phyloP scores from a whole-genome alignment of 495 filamentous ascomycete species.

The Penicillium argentinense region DNA sequence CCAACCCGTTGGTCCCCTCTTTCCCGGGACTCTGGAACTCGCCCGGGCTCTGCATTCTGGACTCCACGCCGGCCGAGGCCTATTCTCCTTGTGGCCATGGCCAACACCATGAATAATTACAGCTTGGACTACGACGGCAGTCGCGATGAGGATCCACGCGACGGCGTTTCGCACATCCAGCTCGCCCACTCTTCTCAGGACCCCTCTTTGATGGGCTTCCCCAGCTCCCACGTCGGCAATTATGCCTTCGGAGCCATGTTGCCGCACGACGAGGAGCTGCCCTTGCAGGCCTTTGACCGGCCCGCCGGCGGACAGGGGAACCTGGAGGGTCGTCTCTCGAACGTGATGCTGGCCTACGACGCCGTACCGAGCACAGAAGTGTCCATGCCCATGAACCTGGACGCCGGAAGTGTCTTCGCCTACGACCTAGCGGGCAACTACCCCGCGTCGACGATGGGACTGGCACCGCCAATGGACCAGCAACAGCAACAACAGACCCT shows the following conservation, averaged over 20 bases:
- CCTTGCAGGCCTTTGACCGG: slow-evolving; percentile 18
- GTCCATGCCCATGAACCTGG: slow-evolving; percentile 27
- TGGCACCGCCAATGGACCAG: slow-evolving; percentile 21
- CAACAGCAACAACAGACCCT: slow-evolving; percentile 16
- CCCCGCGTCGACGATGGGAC: slow-evolving; percentile 19
- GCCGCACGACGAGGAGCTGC: slow-evolving; percentile 19
- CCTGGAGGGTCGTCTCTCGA: slow-evolving; percentile 25
- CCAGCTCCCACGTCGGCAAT: slow-evolving; percentile 10
- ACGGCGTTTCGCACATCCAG: slow-evolving; percentile 5
- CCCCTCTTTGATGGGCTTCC: slow-evolving; percentile 18
- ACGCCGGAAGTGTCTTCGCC: slow-evolving; percentile 22
- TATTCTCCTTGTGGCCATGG: slow-evolving; percentile 10
- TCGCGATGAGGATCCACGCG: slow-evolving; percentile 11
- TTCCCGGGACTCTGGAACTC: slow-evolving; percentile 29
- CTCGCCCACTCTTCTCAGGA: slow-evolving; percentile 12
- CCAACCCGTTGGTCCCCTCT: slow-evolving; percentile 18
- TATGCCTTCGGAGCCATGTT: slow-evolving; percentile 24
- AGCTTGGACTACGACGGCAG: slow-evolving; percentile 5
- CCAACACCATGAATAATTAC: slow-evolving; percentile 18
- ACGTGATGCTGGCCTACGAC: slow-evolving; percentile 34
- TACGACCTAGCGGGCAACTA: slow-evolving; percentile 28
- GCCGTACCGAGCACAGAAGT: slow-evolving; percentile 15
- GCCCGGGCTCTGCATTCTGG: slow-evolving; percentile 25
- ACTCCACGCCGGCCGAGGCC: slow-evolving; percentile 26
- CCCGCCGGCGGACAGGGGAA: slow-evolving; percentile 9